Evolutionary conservation across 345 rosid genomes (phyloP), one percentile per base, ranked within the genome.

Genomic region (Eucalyptus paniculata): DNA sequence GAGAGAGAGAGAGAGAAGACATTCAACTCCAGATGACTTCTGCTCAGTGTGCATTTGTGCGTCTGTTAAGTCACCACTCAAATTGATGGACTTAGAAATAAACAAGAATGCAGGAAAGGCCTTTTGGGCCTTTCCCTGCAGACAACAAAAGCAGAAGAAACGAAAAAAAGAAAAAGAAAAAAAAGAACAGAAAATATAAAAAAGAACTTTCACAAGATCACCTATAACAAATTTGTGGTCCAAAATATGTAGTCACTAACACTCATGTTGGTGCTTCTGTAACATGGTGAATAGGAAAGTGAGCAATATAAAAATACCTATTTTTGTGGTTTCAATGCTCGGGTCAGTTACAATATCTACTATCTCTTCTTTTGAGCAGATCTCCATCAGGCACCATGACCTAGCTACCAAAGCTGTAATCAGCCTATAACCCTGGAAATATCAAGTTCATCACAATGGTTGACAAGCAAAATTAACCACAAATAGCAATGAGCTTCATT

Each of bases 361-460:
- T 49, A 98, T 95, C 92, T 97, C 99, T 86, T 92, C 94, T 92
- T 95, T 96, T 69, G 98, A 91, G 93, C 96, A 94, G 72, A 98
- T 92, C 92, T 97, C 98, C 93, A 94, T 91, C 89, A 97, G 94
- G 90, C 97, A 96, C 99, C 99, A 98, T 86, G 93, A 89, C 90
- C 99, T 94, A 93, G 92, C 93, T 89, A 93, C 99, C 94, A 98
- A 91, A 23, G 96, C 99, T 26, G 95, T 88, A 89, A 97, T 89
- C 87, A 94, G 91, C 92, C 99, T 93, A 91, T 98, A 96, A 56
- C 94, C 96, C 99, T 97, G 96, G 91, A 87, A 91, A 89, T n/a
- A 51, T 80, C 90, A 28, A 80, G 89, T 21, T 37, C 54, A 67
- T 34, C 69, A 87, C 14, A n/a, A 90, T 86, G 87, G 89, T 54